Evolutionary conservation across 2,329 filamentous ascomycete species (phyloP).

Genomic region (Alternaria conjuncta): DNA sequence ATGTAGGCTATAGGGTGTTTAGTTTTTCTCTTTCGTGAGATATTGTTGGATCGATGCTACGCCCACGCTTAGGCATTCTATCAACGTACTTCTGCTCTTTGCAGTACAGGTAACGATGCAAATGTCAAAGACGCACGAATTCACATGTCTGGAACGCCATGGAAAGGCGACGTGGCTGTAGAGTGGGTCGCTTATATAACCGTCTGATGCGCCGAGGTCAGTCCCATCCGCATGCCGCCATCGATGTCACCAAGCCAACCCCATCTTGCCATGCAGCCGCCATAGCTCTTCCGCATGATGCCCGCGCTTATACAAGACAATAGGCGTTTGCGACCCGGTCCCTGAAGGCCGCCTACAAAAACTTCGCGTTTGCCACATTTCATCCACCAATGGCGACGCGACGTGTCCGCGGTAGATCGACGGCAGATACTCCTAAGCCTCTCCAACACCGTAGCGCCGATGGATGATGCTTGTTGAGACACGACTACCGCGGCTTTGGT

Average conservation of each 20-base stretch:
- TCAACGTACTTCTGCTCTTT: background rate
- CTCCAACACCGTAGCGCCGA: background rate
- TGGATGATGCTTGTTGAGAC: constrained; percentile 5
- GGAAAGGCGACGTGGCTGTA: background rate
- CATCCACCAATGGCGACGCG: constrained; percentile 10
- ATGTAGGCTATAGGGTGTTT: background rate
- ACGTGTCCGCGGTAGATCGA: background rate
- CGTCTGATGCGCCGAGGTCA: background rate
- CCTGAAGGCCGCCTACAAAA: background rate
- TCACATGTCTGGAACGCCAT: background rate
- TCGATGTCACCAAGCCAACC: background rate
- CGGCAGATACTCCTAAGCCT: background rate
- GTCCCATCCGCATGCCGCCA: background rate
- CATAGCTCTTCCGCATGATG: background rate
- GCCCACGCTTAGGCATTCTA: background rate
- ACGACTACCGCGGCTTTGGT: background rate
- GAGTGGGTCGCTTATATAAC: constrained; percentile 1
- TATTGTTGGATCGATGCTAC: background rate
- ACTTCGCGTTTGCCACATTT: constrained; percentile 4
- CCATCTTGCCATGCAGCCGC: background rate
- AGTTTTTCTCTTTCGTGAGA: background rate
- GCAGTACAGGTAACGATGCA: background rate
- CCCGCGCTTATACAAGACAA: background rate
- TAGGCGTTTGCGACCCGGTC: background rate
- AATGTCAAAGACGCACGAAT: background rate